Percentiles rank a stretch among this genome's conserved stretches.
phyloP scores from a whole-genome alignment of 139 green algal species.

The Zygnema cylindricum region DNA sequence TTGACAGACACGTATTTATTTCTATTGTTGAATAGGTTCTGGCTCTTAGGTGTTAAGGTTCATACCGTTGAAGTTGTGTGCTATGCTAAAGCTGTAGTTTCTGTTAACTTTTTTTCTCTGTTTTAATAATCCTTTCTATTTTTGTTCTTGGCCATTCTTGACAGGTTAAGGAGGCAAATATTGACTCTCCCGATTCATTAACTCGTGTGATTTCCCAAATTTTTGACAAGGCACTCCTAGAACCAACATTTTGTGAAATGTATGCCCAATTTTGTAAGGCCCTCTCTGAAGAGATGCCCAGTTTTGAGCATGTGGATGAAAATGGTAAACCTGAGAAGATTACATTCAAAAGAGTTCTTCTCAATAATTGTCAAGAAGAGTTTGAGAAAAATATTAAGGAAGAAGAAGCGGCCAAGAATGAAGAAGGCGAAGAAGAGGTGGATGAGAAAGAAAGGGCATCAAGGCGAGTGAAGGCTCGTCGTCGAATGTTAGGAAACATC shows the following conservation, averaged over 20 bases:
- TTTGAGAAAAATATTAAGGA: constrained; percentile 71
- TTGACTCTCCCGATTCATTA: constrained; percentile 82
- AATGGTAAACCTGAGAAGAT: constrained; percentile 65
- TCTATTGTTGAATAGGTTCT: background rate
- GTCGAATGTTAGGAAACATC: constrained; percentile 95
- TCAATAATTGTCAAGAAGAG: constrained; percentile 99
- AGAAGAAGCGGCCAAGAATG: constrained; percentile 37
- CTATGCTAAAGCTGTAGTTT: background rate
- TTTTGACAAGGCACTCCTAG: constrained; percentile 97
- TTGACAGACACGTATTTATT: background rate
- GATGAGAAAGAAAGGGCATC: constrained; percentile 25
- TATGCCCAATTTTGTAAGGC: constrained; percentile 85
- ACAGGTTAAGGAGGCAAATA: constrained; percentile 84
- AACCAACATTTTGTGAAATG: constrained; percentile 94
- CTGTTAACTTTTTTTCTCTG: background rate
- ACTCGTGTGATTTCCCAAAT: constrained; percentile 86
- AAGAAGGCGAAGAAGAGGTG: constrained; percentile 42
- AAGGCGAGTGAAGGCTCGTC: constrained; percentile 42
- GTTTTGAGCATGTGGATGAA: constrained; percentile 37
- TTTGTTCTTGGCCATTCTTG: too few species aligned
- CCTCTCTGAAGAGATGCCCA: constrained; percentile 30
- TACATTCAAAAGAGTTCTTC: constrained; percentile 87
- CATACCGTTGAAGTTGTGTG: too few species aligned
- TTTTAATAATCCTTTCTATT: background rate
- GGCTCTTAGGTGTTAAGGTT: background rate